Conservation (phyloP, 2,329 filamentous ascomycete species). For the Pseudogymnoascus sp. region DNA sequence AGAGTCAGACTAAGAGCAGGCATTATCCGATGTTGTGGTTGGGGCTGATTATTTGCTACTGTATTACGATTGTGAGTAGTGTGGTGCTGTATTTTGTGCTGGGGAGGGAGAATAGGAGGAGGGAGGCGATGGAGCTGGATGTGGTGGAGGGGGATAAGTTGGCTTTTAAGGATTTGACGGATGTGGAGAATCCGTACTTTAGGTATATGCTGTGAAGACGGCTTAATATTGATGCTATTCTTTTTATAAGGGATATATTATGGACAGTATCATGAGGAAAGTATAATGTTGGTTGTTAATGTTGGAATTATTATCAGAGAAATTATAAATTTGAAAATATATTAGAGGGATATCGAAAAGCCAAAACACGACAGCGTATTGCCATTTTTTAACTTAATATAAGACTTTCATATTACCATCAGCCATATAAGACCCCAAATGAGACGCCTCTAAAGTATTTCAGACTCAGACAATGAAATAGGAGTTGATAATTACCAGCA, state of each 20-base stretch:
- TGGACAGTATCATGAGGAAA: not conserved
- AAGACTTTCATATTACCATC: not conserved
- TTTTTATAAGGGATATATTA: not conserved
- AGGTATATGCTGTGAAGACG: slow-evolving; percentile 37
- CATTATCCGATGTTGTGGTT: slow-evolving; percentile 68
- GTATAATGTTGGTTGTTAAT: not conserved
- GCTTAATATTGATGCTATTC: not conserved
- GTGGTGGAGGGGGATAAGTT: slow-evolving; percentile 55
- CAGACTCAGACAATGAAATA: not conserved
- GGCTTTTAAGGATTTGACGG: slow-evolving; percentile 61
- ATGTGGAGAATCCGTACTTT: slow-evolving; percentile 61
- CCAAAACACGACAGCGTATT: not conserved
- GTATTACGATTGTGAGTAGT: slow-evolving; percentile 56
- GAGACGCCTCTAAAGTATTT: not conserved
- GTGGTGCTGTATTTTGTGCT: slow-evolving; percentile 51
- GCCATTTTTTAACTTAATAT: not conserved
- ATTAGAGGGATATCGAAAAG: not conserved
- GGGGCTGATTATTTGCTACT: slow-evolving; percentile 61
- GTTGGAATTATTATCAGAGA: not conserved
- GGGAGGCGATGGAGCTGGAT: slow-evolving; percentile 42
- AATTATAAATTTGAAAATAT: not conserved
- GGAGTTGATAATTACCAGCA: not conserved
- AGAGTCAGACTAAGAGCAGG: slow-evolving; percentile 52
- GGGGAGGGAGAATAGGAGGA: slow-evolving; percentile 47
- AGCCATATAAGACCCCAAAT: not conserved